A percentile compares a stretch with the other conserved stretches of the same genome.
These are phyloP conservation scores for Aspergillus coremiiformis DNA, from an alignment of 495 filamentous ascomycete genomes.

Conservation along the genomic window DNA sequence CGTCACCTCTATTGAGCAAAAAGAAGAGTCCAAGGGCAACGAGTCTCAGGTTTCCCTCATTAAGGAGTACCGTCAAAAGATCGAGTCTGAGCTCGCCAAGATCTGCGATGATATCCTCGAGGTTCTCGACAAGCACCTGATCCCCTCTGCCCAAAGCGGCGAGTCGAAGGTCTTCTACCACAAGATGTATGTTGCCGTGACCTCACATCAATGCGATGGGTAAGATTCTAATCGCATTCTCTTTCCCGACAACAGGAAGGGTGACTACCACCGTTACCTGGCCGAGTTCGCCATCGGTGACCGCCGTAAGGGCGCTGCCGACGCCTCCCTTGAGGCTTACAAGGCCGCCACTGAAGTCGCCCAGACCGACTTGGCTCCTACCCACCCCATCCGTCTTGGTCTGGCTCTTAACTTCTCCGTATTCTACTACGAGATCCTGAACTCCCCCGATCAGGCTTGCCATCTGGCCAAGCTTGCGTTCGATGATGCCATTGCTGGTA, in stretches of 20 bases:
- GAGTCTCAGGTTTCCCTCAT: conserved; percentile 85
- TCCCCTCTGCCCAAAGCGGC: conserved; percentile 90
- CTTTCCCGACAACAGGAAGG: conserved; percentile 63
- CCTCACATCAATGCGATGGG: conserved; percentile 1
- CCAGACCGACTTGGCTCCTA: conserved; percentile 94
- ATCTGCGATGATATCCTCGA: conserved; percentile 99
- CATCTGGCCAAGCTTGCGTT: conserved; percentile 99
- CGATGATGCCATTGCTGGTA: conserved; percentile 97
- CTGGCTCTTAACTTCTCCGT: conserved; percentile 99
- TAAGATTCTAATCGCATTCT: conserved; percentile 5
- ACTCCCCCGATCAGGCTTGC: conserved; percentile 97
- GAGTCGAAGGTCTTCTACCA: conserved; percentile 99
- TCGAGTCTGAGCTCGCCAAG: conserved; percentile 96
- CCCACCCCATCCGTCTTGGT: conserved; percentile 97
- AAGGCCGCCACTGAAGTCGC: conserved; percentile 97
- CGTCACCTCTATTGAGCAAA: conserved; percentile 99
- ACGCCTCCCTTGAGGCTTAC: conserved; percentile 96
- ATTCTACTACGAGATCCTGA: conserved; percentile 99
- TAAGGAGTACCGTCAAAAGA: conserved; percentile 99
- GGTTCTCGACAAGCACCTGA: conserved; percentile 92
- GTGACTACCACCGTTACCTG: conserved; percentile 99
- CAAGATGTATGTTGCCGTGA: conserved; percentile 72
- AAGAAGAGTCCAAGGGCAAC: conserved; percentile 99
- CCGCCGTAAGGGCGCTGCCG: conserved; percentile 93
- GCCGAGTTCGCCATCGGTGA: conserved; percentile 98